phyloP scores from a whole-genome alignment of 2,329 filamentous ascomycete genomes.

The Beauveria australis region DNA sequence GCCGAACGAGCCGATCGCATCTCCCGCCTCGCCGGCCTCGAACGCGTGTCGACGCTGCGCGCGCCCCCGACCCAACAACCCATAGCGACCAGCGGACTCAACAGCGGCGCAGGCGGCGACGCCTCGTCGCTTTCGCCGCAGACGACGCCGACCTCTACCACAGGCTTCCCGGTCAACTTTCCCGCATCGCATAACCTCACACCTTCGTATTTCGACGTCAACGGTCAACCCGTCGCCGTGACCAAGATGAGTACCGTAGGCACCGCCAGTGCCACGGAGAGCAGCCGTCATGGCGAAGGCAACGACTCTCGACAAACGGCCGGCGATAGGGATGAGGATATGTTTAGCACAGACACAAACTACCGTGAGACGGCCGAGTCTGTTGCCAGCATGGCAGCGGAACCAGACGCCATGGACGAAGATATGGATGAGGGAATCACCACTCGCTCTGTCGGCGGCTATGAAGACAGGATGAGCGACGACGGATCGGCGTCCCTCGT shows the following conservation, averaged over 20 bases:
- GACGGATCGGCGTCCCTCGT: constrained; percentile 78
- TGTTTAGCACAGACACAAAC: constrained; percentile 60
- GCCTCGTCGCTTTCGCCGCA: constrained; percentile 37
- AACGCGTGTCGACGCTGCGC: constrained; percentile 73
- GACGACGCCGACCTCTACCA: constrained; percentile 42
- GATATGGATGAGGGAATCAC: constrained; percentile 37
- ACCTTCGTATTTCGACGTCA: constrained; percentile 74
- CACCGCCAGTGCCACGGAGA: constrained; percentile 79
- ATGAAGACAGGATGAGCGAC: constrained; percentile 72
- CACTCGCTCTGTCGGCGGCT: constrained; percentile 40
- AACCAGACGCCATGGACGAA: constrained; percentile 43
- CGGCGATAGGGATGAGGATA: constrained; percentile 56
- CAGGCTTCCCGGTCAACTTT: constrained; percentile 33
- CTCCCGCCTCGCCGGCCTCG: constrained; percentile 85
- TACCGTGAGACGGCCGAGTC: constrained; percentile 49
- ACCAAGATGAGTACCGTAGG: constrained; percentile 87
- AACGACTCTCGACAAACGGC: constrained; percentile 37
- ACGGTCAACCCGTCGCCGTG: constrained; percentile 56
- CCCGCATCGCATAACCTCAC: constrained; percentile 34
- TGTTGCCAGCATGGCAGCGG: constrained; percentile 46
- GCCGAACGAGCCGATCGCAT: constrained; percentile 93
- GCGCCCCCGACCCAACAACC: constrained; percentile 29
- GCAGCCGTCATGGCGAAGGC: constrained; percentile 55
- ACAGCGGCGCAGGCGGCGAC: constrained; percentile 18
- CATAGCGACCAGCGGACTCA: constrained; percentile 16